Evolutionary conservation across 2,329 filamentous ascomycete species (phyloP).

Genomic region (Trichoderma gracile): DNA sequence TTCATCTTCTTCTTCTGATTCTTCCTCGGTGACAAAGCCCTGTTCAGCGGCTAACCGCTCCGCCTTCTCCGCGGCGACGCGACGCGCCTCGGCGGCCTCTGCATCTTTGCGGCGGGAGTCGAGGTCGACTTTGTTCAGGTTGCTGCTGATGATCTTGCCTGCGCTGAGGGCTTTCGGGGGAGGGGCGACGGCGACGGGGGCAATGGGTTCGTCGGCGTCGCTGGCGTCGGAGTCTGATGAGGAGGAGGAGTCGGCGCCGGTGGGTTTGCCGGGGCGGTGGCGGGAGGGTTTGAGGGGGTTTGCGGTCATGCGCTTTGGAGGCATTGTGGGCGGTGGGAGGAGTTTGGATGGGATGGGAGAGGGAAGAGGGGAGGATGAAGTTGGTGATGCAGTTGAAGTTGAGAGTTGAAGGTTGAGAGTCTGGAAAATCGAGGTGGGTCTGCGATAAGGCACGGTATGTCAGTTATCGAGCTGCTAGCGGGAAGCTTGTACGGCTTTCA

Average conservation of each 20-base stretch:
- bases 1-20: conserved; percentile 45
- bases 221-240: conserved; percentile 56
- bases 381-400: neutral
- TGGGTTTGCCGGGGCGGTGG: conserved; percentile 81
- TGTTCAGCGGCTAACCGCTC: conserved; percentile 58
- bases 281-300: conserved; percentile 80
- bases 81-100: conserved; percentile 49
- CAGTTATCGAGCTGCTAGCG: neutral
- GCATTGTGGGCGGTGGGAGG: conserved; percentile 44
- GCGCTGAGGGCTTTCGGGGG: conserved; percentile 60
- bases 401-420: neutral
- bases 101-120: conserved; percentile 49
- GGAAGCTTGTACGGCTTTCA: too few species aligned
- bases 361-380: neutral
- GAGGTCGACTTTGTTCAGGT: conserved; percentile 54
- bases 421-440: neutral
- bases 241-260: conserved; percentile 56
- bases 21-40: conserved; percentile 63
- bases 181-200: conserved; percentile 46
- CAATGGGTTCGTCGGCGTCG: conserved; percentile 40
- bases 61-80: conserved; percentile 51
- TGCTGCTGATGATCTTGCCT: conserved; percentile 57
- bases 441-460: neutral
- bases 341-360: neutral
- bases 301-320: conserved; percentile 87